phyloP scores from a whole-genome alignment of 2,329 filamentous ascomycete genomes.

The Aspergillus pseudotamarii region DNA sequence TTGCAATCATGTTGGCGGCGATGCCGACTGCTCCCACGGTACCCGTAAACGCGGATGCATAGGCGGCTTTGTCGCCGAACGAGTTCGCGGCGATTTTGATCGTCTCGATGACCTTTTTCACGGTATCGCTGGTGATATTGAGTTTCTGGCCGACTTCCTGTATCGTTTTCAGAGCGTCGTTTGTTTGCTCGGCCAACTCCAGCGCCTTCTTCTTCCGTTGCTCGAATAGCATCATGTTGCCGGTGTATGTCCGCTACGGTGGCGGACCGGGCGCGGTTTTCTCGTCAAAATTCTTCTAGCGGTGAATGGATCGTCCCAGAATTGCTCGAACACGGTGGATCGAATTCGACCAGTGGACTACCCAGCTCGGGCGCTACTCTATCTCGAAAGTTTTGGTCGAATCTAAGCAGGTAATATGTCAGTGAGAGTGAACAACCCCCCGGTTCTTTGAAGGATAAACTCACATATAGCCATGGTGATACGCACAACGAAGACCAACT shows the following conservation, averaged over 20 bases:
- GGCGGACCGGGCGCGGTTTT: background rate
- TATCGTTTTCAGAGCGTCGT: background rate
- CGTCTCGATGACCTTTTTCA: background rate
- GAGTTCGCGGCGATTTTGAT: conserved; percentile 6
- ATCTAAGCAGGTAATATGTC: background rate
- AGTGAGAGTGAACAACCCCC: background rate
- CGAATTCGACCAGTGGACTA: background rate
- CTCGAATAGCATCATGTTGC: background rate
- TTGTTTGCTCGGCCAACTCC: background rate
- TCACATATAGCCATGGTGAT: background rate
- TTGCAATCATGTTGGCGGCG: background rate
- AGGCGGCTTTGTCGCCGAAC: conserved; percentile 7
- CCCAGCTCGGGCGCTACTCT: background rate
- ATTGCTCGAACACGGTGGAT: background rate
- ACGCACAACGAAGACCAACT: background rate
- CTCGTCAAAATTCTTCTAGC: background rate
- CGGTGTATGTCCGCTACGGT: background rate
- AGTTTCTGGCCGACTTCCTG: background rate
- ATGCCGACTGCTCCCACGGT: background rate
- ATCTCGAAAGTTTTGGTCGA: background rate
- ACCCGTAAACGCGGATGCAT: background rate
- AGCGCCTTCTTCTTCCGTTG: background rate
- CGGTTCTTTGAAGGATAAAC: background rate
- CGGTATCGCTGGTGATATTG: background rate
- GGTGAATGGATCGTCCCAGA: background rate